Evolutionary conservation across 2,329 filamentous ascomycete species (phyloP).

Genomic region (Paradendryphiella salina): DNA sequence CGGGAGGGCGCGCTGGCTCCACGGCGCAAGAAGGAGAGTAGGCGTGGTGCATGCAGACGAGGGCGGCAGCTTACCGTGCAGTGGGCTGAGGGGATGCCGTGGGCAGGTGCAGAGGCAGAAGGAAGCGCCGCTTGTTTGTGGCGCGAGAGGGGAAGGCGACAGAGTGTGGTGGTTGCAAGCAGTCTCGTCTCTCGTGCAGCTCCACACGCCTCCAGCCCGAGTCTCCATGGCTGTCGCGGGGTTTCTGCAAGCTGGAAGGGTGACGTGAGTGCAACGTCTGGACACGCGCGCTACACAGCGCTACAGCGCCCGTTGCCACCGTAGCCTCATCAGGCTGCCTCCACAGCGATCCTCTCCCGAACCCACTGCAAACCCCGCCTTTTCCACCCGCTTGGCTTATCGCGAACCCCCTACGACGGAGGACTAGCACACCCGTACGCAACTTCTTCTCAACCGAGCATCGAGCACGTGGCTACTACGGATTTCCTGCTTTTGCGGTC

Average conservation of each 20-base stretch:
- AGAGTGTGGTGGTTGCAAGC: not conserved
- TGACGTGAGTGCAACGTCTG: constrained; percentile 15
- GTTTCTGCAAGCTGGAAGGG: constrained; percentile 4
- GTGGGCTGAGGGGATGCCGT: not conserved
- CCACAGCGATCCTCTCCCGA: constrained; percentile 12
- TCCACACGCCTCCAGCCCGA: constrained; percentile 5
- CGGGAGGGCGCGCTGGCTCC: constrained; percentile 25
- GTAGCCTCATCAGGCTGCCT: constrained; percentile 10
- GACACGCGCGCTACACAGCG: constrained; percentile 2
- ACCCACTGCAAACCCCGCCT: no score
- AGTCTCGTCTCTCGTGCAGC: constrained; percentile 4
- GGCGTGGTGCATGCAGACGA: constrained; percentile 17
- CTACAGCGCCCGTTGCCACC: no score
- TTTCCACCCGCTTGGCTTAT: no score
- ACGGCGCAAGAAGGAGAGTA: constrained; percentile 15
- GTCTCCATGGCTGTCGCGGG: constrained; percentile 3
- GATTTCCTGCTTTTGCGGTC: not conserved
- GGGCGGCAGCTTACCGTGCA: constrained; percentile 9
- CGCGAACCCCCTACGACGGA: no score
- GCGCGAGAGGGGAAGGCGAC: no score
- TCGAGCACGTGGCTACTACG: not conserved
- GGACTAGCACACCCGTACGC: not conserved
- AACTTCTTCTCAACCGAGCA: not conserved
- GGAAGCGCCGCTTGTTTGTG: not conserved
- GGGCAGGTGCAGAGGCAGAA: constrained; percentile 3